Evolutionary conservation across 768 basidiomycete genomes (phyloP).

Genomic region (Lactifluus piperatus): DNA sequence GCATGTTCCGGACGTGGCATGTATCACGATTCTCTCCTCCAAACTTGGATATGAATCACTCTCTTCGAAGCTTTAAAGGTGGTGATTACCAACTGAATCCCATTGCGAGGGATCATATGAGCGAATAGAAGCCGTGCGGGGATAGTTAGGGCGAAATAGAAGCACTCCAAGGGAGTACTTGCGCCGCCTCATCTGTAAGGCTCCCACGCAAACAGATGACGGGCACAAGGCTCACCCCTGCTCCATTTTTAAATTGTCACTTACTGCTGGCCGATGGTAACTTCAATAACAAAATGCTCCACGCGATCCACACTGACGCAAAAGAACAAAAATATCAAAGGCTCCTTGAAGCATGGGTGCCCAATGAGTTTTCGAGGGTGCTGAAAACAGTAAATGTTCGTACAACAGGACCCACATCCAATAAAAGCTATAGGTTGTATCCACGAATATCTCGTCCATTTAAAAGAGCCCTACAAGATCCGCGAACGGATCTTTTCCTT

Average conservation of each 20-base stretch:
- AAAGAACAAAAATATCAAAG: neutral
- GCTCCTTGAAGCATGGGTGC: neutral
- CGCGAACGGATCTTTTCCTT: slow-evolving; percentile 75
- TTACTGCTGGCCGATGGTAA: neutral
- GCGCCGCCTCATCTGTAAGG: neutral
- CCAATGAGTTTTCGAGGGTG: neutral
- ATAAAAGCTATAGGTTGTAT: neutral
- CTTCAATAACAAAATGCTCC: neutral
- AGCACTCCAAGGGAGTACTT: neutral
- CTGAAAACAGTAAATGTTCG: neutral
- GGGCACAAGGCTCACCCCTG: neutral
- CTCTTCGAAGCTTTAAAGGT: neutral
- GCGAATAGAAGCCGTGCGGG: no score
- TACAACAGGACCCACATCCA: neutral
- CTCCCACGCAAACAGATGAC: neutral
- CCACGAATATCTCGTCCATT: neutral
- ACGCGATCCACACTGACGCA: neutral
- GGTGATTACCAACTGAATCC: neutral
- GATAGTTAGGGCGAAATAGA: neutral
- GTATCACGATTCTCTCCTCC: neutral
- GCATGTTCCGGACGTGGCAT: no score
- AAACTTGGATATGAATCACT: slow-evolving; percentile 1
- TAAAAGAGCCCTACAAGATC: slow-evolving; percentile 74
- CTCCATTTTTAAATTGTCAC: neutral
- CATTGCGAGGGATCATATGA: no score